phyloP scores from a whole-genome alignment of 1,284 basidiomycete species.

The Fomitopsis palustris region DNA sequence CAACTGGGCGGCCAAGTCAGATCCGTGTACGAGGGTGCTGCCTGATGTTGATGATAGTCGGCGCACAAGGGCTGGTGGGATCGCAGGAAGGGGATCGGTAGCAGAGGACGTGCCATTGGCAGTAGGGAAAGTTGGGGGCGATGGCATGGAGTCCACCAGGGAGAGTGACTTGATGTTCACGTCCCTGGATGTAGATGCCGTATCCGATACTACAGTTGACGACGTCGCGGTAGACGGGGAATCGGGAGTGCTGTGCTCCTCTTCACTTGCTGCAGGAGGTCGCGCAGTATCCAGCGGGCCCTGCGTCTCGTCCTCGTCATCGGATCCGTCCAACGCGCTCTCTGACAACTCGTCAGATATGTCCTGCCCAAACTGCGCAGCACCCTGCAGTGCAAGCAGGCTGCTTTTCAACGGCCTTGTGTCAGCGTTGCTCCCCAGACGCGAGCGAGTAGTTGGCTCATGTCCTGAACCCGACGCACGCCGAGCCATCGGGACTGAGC shows the following conservation, averaged over 20 bases:
- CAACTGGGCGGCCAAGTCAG: slow-evolving; percentile 49
- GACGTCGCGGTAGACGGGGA: not conserved
- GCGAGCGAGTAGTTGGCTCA: slow-evolving; percentile 17
- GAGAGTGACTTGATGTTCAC: not conserved
- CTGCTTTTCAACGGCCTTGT: slow-evolving; percentile 17
- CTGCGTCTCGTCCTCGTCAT: slow-evolving; percentile 14
- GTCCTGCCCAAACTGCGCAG: slow-evolving; percentile 27
- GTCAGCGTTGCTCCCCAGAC: slow-evolving; percentile 23
- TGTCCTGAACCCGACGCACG: not conserved
- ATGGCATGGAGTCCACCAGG: not conserved
- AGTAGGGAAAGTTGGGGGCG: not conserved
- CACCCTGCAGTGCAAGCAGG: slow-evolving; percentile 20
- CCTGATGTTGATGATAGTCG: slow-evolving; percentile 10
- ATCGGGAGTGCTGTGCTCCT: not conserved
- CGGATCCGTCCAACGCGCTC: slow-evolving; percentile 38
- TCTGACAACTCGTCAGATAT: slow-evolving; percentile 39
- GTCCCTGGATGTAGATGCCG: not conserved
- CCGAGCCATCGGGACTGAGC: not conserved
- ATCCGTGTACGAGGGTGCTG: slow-evolving; percentile 28
- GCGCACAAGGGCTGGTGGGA: slow-evolving; percentile 10
- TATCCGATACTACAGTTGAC: not conserved
- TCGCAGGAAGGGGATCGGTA: slow-evolving; percentile 10
- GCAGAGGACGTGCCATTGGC: not conserved
- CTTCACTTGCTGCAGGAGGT: not conserved
- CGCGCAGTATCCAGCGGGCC: not conserved